Base-by-base conservation (phyloP, 192 early-diverging fungal species). In the Bifiguratus adelaidae region DNA sequence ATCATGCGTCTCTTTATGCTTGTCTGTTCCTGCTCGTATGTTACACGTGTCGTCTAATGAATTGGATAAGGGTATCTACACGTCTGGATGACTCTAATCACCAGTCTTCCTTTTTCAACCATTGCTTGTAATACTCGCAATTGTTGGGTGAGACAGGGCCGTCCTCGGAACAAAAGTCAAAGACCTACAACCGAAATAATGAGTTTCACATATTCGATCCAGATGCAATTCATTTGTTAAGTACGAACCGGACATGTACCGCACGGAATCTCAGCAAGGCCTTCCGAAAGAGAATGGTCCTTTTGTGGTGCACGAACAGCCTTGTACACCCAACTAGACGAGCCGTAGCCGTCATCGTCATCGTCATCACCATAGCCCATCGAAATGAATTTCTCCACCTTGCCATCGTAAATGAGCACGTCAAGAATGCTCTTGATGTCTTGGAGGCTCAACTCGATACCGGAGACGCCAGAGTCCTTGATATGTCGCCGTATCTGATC, bases 341-440 rank as follows among this genome's bases (percentile, higher is more conserved):
- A 27, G 5, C 44, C 53, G 37, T 75, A 72, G 6, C 55, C 65
- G 9, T 59, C 63, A 1, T 69, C 73, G 29, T 74, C 77, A 9
- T 75, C 71, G 15, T 78, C 65, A 11, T 75, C 68, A 30, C 63
- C 63, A n/a, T 75, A 58, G 60, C 43, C 60, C 52, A 18, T 63
- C 56, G 47, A 74, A 73, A 2, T 58, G 24, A 68, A 61, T 47
- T 85, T 73, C 26, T 82, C 82, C 19, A 95, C 67, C 57, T 87
- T 86, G 19, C 86, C 91, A 51, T 94, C 91, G 44, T 84, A 92
- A 16, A 83, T 73, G 15, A 97, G 67, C 30, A 91, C 78, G 52
- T 91, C 85, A 44, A 97, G 60, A 25, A 93, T 56, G 55, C 70
- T 71, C 28, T 83, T 76, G 28, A 97, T 81, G 47, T 97, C 83